A percentile compares a stretch with the other conserved stretches of the same genome.
Evolutionary conservation across 495 filamentous ascomycete genomes (phyloP).

Genomic region (Gamarada debralockiae): DNA sequence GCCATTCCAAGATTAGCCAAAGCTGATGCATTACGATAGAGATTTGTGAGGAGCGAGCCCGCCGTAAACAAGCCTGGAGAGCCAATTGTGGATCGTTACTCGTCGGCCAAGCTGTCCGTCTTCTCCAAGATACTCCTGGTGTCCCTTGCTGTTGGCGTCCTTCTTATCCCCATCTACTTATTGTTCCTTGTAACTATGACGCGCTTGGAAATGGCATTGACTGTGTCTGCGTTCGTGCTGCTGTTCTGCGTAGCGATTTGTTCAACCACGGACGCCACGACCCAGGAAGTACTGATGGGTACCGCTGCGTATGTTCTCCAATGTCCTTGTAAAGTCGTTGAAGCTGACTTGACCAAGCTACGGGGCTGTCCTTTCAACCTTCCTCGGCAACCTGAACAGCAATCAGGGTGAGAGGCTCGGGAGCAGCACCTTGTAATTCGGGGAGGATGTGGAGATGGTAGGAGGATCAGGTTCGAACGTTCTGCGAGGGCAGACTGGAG

Average conservation of each 20-base stretch:
- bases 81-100: background rate
- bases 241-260: conserved; percentile 3
- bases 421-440: too few species aligned
- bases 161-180: conserved; percentile 9
- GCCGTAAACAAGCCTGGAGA: background rate
- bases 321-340: background rate
- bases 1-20: too few species aligned
- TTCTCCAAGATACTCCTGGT: background rate
- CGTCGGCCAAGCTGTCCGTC: background rate
- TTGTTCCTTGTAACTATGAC: conserved; percentile 10
- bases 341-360: conserved; percentile 3
- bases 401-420: too few species aligned
- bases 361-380: conserved; percentile 6
- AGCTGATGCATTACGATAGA: background rate
- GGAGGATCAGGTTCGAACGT: too few species aligned
- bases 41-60: background rate
- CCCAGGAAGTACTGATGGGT: conserved; percentile 9
- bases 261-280: conserved; percentile 1
- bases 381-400: conserved; percentile 6
- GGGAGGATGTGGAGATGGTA: too few species aligned
- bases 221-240: conserved; percentile 2
- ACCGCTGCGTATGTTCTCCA: background rate
- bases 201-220: conserved; percentile 4
- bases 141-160: background rate
- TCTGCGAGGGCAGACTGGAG: too few species aligned